A percentile compares a stretch with the other conserved stretches of the same genome.
These are phyloP conservation scores for Thraustotheca clavata DNA, from an alignment of 352 stramenopile species.

Conservation along the genomic window DNA sequence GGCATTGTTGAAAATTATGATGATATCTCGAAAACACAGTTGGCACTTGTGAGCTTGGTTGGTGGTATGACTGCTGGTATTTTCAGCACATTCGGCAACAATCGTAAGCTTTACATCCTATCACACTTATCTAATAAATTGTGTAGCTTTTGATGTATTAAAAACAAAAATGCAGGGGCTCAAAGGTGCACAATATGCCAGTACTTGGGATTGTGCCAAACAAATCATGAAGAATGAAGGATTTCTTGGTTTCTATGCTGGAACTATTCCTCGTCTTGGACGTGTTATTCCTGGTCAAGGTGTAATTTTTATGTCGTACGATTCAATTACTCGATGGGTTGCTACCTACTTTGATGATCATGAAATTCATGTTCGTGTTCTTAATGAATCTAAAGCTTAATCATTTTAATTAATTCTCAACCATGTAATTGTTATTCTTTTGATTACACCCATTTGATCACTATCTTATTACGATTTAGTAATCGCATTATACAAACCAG, in stretches of 20 bases:
- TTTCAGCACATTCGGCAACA: slow-evolving; percentile 96
- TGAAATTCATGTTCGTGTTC: not conserved
- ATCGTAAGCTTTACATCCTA: slow-evolving; percentile 68
- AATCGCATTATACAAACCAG: slow-evolving; percentile 20
- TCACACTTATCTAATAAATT: slow-evolving; percentile 9
- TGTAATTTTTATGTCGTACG: slow-evolving; percentile 96
- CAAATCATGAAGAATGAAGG: slow-evolving; percentile 88
- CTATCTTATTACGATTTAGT: no score
- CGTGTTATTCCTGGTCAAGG: slow-evolving; percentile 95
- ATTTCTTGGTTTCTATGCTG: slow-evolving; percentile 86
- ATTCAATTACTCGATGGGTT: slow-evolving; percentile 59
- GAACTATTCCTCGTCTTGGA: slow-evolving; percentile 86
- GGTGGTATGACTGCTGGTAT: slow-evolving; percentile 94
- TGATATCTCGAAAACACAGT: slow-evolving; percentile 55
- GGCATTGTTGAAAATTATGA: slow-evolving; percentile 68
- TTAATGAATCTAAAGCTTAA: not conserved
- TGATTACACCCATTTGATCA: no score
- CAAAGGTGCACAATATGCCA: slow-evolving; percentile 57
- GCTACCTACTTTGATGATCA: slow-evolving; percentile 41
- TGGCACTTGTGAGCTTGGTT: slow-evolving; percentile 84
- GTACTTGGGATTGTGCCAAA: slow-evolving; percentile 86
- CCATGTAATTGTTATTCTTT: no score
- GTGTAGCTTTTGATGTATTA: slow-evolving; percentile 68
- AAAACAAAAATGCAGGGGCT: slow-evolving; percentile 82
- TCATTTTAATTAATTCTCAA: not conserved